Percentiles rank a stretch among this genome's conserved stretches.
Evolutionary conservation across 2,329 filamentous ascomycete genomes (phyloP).

Genomic region (Coniochaeta ligniaria): DNA sequence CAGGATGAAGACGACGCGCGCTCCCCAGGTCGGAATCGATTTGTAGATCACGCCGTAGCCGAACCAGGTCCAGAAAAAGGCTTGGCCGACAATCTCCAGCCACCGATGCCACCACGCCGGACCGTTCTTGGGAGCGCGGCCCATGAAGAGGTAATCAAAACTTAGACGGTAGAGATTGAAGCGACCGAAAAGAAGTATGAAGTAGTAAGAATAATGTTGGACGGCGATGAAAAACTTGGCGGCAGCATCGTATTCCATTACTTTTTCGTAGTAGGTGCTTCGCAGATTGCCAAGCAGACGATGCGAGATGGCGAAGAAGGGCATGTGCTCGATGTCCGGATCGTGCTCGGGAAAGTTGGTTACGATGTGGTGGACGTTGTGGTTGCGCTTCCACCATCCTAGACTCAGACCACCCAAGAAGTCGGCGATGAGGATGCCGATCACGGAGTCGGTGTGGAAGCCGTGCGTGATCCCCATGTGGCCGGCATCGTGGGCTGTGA

Average conservation of each 20-base stretch:
- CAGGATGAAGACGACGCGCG: slow-evolving; percentile 67
- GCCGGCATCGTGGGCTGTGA: slow-evolving; percentile 88
- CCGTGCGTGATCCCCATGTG: slow-evolving; percentile 97
- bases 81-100: slow-evolving; percentile 68
- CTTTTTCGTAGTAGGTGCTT: slow-evolving; percentile 76
- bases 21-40: slow-evolving; percentile 60
- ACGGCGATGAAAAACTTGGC: slow-evolving; percentile 64
- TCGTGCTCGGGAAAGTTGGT: slow-evolving; percentile 95
- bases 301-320: slow-evolving; percentile 81
- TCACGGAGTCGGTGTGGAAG: slow-evolving; percentile 73
- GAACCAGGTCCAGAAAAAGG: slow-evolving; percentile 82
- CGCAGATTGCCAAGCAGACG: slow-evolving; percentile 66
- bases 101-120: slow-evolving; percentile 78
- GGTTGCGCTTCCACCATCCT: slow-evolving; percentile 95
- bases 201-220: slow-evolving; percentile 79
- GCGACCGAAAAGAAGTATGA: slow-evolving; percentile 70
- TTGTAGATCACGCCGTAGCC: slow-evolving; percentile 75
- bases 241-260: slow-evolving; percentile 72
- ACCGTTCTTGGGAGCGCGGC: slow-evolving; percentile 65
- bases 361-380: slow-evolving; percentile 95
- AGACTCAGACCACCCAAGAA: slow-evolving; percentile 83
- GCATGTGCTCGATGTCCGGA: slow-evolving; percentile 88
- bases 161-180: slow-evolving; percentile 84
- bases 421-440: slow-evolving; percentile 86
- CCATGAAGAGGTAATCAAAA: slow-evolving; percentile 67